phyloP scores from a whole-genome alignment of 331 rosid genomes.

The Acacia pycnantha region DNA sequence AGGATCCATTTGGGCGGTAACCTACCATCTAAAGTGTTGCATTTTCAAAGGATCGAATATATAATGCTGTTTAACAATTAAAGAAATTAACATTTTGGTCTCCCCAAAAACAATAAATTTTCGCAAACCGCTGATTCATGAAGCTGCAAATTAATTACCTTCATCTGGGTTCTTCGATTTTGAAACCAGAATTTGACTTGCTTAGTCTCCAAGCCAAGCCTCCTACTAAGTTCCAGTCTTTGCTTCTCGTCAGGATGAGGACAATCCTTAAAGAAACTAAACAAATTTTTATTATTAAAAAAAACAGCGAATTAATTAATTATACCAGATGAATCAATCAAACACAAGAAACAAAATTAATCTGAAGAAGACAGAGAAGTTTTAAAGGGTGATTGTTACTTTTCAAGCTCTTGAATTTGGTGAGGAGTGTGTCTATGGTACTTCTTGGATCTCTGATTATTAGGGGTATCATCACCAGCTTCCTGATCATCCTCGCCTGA shows the following conservation, averaged over 20 bases:
- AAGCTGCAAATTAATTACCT: slow-evolving; percentile 44
- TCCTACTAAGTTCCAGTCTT: slow-evolving; percentile 76
- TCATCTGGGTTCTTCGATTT: slow-evolving; percentile 93
- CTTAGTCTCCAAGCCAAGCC: slow-evolving; percentile 78
- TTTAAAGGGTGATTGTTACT: slow-evolving; percentile 40
- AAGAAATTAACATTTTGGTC: not conserved
- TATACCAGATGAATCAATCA: slow-evolving; percentile 10
- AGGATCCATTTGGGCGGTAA: too few species aligned
- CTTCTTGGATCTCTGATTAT: slow-evolving; percentile 60
- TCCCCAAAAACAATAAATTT: not conserved
- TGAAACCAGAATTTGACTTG: slow-evolving; percentile 99
- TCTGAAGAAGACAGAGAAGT: not conserved
- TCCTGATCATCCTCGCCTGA: slow-evolving; percentile 87
- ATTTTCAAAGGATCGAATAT: too few species aligned
- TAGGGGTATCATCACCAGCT: slow-evolving; percentile 55
- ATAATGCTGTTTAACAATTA: not conserved
- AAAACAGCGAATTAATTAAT: not conserved
- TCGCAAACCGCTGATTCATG: too few species aligned
- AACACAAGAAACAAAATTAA: slow-evolving; percentile 1
- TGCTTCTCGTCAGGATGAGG: slow-evolving; percentile 99
- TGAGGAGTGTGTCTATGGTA: slow-evolving; percentile 89
- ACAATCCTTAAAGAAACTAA: slow-evolving; percentile 87
- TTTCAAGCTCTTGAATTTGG: slow-evolving; percentile 94
- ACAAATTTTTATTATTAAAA: not conserved
- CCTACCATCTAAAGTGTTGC: too few species aligned